A percentile compares a stretch with the other conserved stretches of the same genome.
These are phyloP conservation scores for Fusarium albosuccineum DNA, from an alignment of 2,329 filamentous ascomycete species.

Conservation along the genomic window DNA sequence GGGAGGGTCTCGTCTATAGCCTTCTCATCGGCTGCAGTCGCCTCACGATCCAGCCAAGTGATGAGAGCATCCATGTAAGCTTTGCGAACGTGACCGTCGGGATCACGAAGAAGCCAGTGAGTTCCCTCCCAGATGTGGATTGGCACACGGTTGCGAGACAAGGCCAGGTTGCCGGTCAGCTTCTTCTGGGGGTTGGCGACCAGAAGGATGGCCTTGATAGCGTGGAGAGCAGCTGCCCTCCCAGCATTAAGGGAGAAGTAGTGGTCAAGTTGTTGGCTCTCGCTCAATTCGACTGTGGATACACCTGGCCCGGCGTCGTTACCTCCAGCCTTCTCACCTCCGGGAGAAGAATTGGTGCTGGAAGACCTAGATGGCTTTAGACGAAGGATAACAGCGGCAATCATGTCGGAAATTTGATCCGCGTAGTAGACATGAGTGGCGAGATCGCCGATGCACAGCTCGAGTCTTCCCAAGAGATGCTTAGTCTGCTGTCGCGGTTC, in stretches of 20 bases:
- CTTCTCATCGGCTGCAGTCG: conserved; percentile 73
- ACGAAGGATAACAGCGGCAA: conserved; percentile 81
- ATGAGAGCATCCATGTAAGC: conserved; percentile 87
- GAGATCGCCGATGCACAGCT: conserved; percentile 88
- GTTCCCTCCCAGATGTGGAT: conserved; percentile 96
- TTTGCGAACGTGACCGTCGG: conserved; percentile 80
- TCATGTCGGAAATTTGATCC: conserved; percentile 96
- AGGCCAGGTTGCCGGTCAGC: conserved; percentile 69
- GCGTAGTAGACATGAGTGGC: conserved; percentile 97
- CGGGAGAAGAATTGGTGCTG: conserved; percentile 59
- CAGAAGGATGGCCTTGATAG: conserved; percentile 84
- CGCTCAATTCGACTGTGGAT: conserved; percentile 55
- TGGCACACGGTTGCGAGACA: conserved; percentile 80
- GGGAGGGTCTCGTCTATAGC: conserved; percentile 69
- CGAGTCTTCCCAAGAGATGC: conserved; percentile 77
- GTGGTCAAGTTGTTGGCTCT: conserved; percentile 63
- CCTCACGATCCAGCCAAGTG: conserved; percentile 88
- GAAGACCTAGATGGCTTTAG: conserved; percentile 74
- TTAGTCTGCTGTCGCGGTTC: conserved; percentile 62
- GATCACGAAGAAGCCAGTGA: conserved; percentile 89
- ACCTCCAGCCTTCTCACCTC: conserved; percentile 60
- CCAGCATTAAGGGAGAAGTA: conserved; percentile 67
- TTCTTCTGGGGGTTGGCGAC: conserved; percentile 80
- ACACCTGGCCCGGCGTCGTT: conserved; percentile 52
- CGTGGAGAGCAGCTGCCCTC: conserved; percentile 76